phyloP scores from a whole-genome alignment of 2,329 filamentous ascomycete genomes.

The Colletotrichum melonis region DNA sequence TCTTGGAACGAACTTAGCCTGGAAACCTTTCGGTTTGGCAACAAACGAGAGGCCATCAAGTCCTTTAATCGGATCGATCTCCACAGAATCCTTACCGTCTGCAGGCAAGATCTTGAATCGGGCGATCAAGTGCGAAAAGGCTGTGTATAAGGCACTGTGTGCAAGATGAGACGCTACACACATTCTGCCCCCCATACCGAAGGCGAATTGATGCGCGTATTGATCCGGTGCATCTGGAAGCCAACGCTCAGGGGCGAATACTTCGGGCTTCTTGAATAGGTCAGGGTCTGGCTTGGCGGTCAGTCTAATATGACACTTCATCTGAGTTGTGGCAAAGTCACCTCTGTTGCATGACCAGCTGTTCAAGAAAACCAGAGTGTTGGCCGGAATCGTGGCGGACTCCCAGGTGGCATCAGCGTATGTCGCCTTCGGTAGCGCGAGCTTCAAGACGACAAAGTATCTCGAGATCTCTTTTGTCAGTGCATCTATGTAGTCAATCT shows the following conservation, averaged over 20 bases:
- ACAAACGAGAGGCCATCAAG: constrained; percentile 45
- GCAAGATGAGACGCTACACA: constrained; percentile 65
- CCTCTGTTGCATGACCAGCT: constrained; percentile 44
- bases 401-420: constrained; percentile 41
- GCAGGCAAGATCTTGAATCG: constrained; percentile 56
- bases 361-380: constrained; percentile 54
- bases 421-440: constrained; percentile 69
- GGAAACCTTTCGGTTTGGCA: constrained; percentile 32
- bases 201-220: constrained; percentile 59
- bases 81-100: constrained; percentile 14
- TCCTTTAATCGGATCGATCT: constrained; percentile 34
- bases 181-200: constrained; percentile 66
- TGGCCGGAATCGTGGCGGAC: constrained; percentile 59
- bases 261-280: constrained; percentile 73
- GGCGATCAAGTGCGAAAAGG: constrained; percentile 60
- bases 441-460: constrained; percentile 73
- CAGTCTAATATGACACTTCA: not conserved
- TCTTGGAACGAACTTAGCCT: constrained; percentile 35
- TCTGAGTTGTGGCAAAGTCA: constrained; percentile 6
- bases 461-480: constrained; percentile 73
- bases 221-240: constrained; percentile 43
- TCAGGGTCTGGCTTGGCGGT: constrained; percentile 55
- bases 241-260: constrained; percentile 63
- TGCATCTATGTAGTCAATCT: constrained; percentile 72
- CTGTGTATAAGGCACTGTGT: constrained; percentile 63